Percentiles rank a stretch among this genome's conserved stretches.
phyloP scores from a whole-genome alignment of 192 early-diverging fungal species.

The Coemansia sp. region DNA sequence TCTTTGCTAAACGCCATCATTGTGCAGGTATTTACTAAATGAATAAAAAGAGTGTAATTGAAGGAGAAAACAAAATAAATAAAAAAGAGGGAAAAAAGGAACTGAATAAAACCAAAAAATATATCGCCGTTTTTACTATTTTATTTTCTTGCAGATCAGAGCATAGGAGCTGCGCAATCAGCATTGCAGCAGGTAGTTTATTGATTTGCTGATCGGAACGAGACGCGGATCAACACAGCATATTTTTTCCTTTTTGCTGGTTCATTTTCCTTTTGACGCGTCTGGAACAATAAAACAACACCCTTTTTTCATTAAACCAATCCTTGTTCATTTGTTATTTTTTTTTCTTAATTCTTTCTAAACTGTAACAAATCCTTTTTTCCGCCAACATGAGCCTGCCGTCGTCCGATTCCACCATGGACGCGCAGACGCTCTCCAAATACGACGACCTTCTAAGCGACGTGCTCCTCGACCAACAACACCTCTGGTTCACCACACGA shows the following conservation, averaged over 20 bases:
- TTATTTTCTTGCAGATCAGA: too few species aligned
- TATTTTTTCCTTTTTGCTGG: too few species aligned
- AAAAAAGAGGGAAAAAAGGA: neutral
- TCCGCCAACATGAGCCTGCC: conserved; percentile 3
- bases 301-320: too few species aligned
- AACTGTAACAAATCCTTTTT: neutral
- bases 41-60: neutral
- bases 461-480: conserved; percentile 47
- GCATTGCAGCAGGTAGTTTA: too few species aligned
- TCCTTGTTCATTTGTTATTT: too few species aligned
- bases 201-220: too few species aligned
- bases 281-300: too few species aligned
- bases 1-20: conserved; percentile 33
- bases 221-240: too few species aligned
- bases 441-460: conserved; percentile 56
- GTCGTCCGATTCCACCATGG: conserved; percentile 36
- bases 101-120: neutral
- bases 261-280: too few species aligned
- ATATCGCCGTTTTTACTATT: too few species aligned
- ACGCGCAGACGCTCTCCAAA: conserved; percentile 49
- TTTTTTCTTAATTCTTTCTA: too few species aligned
- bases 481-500: conserved; percentile 49
- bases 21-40: neutral
- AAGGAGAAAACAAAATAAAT: neutral
- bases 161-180: too few species aligned